Evolutionary conservation across 768 basidiomycete genomes (phyloP).

Genomic region (Panellus pusillus): DNA sequence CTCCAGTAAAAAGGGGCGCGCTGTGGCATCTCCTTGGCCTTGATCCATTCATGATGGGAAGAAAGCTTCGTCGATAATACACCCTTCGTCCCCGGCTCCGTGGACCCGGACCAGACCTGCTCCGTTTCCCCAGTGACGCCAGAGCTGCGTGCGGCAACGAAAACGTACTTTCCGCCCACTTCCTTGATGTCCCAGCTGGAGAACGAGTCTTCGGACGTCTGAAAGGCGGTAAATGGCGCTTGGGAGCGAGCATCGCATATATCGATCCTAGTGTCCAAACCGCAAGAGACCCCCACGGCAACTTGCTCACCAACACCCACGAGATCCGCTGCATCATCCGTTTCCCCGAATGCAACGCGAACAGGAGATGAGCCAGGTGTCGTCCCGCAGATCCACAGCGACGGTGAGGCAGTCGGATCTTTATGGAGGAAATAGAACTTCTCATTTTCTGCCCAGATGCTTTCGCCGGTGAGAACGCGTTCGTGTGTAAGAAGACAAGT

Average conservation of each 20-base stretch:
- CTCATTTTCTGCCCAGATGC: slow-evolving; percentile 6
- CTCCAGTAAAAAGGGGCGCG: slow-evolving; percentile 18
- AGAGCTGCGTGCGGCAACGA: slow-evolving; percentile 14
- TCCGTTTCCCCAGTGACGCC: slow-evolving; percentile 16
- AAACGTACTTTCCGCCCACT: slow-evolving; percentile 9
- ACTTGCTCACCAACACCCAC: neutral
- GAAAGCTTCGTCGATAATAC: slow-evolving; percentile 14
- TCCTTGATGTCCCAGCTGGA: slow-evolving; percentile 13
- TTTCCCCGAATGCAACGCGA: slow-evolving; percentile 10
- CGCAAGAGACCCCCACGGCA: slow-evolving; percentile 16
- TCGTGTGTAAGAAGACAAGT: slow-evolving; percentile 11
- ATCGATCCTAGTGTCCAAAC: slow-evolving; percentile 15
- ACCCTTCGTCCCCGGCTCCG: neutral
- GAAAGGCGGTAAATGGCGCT: no score
- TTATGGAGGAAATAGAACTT: slow-evolving; percentile 7
- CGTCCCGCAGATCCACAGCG: slow-evolving; percentile 5
- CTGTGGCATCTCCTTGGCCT: slow-evolving; percentile 11
- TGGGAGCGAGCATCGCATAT: neutral
- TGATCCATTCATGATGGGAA: slow-evolving; percentile 16
- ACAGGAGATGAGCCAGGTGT: neutral
- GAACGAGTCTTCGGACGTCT: slow-evolving; percentile 15
- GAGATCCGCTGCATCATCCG: slow-evolving; percentile 4
- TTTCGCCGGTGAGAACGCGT: neutral
- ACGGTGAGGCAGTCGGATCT: neutral
- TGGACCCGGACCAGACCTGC: slow-evolving; percentile 15